Base-by-base conservation (phyloP, 2,329 filamentous ascomycete species). In the Ascochyta fabae region DNA sequence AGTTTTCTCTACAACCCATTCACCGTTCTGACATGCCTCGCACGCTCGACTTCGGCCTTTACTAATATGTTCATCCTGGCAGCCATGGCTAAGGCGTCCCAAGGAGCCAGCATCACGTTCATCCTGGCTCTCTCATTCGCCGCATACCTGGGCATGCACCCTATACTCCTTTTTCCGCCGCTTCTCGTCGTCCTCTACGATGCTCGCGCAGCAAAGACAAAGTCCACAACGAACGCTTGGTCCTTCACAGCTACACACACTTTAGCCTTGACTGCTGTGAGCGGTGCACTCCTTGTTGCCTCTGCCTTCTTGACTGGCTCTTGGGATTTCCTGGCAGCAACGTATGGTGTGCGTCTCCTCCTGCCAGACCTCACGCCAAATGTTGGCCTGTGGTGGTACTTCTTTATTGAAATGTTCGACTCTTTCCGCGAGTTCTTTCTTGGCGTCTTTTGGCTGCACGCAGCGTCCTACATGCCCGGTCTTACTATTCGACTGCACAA, bases 391-490 rank as follows among this genome's bases (percentile, higher is more conserved):
- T 99, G 95, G 95, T 99, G 95, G 95, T 99, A 99, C 78, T 99
- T 99, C 79, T 98, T 99, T 73, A 96, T 96, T 65, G 94, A 99
- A 74, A 99, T 99, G 87, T 99, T 99, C 74, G 95, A 99, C 78
- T 94, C 93, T 1, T 99, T 99, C 83, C 86, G 95, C 35, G 88
- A 90, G 66, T 99, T 99, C 82, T 99, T 98, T 82, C 85, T 99
- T 3, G 95, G 91, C 50, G 93, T 99, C 44, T 99, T 99, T 79
- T 98, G 96, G 92, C 84, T 99, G 58, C 95, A 99, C 73, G 86
- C 98, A 54, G 87, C 90, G 0, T 89, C 90, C 35, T 99, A 99
- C 76, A 91, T 96, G 33, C 90, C 89, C 15, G 94, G 91, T 0
- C 80, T 99, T 38, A 92, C 89, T 12, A 84, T 97, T 51, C 89